Evolutionary conservation across 495 filamentous ascomycete species (phyloP).

Genomic region (Penicillium tannophilum): DNA sequence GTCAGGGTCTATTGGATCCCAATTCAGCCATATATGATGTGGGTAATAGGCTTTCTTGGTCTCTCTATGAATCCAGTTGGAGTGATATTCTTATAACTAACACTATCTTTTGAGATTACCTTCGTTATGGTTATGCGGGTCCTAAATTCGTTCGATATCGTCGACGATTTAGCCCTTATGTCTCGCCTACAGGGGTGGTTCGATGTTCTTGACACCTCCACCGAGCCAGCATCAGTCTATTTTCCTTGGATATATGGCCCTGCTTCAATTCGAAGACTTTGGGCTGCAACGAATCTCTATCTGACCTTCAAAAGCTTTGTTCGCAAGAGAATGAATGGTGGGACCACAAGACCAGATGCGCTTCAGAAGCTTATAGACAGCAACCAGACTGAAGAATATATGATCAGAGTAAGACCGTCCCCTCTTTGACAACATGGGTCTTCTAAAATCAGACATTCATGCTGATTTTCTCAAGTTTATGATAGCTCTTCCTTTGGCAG

Average conservation of each 20-base stretch:
- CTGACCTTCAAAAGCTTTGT: not conserved
- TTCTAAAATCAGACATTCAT: not conserved
- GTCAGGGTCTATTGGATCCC: conserved; percentile 8
- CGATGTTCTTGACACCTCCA: not conserved
- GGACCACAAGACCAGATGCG: conserved; percentile 1
- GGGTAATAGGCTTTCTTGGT: not conserved
- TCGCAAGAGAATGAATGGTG: not conserved
- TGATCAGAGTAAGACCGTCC: not conserved
- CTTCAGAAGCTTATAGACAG: conserved; percentile 3
- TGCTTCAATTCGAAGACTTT: not conserved
- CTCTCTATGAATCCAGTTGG: too few relatives aligned
- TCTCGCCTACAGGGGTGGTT: not conserved
- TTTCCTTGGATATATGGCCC: not conserved
- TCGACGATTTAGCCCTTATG: not conserved
- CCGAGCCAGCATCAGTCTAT: not conserved
- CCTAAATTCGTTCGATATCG: not conserved
- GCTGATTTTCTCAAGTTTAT: conserved; percentile 4
- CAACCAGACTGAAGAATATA: conserved; percentile 13
- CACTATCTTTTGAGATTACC: not conserved
- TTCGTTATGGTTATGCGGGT: not conserved
- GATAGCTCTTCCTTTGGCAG: conserved; percentile 12
- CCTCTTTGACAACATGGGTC: not conserved
- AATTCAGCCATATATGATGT: conserved; percentile 15
- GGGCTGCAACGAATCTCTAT: not conserved
- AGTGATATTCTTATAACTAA: not conserved